phyloP scores from a whole-genome alignment of 345 rosid species.

The Mercurialis annua region DNA sequence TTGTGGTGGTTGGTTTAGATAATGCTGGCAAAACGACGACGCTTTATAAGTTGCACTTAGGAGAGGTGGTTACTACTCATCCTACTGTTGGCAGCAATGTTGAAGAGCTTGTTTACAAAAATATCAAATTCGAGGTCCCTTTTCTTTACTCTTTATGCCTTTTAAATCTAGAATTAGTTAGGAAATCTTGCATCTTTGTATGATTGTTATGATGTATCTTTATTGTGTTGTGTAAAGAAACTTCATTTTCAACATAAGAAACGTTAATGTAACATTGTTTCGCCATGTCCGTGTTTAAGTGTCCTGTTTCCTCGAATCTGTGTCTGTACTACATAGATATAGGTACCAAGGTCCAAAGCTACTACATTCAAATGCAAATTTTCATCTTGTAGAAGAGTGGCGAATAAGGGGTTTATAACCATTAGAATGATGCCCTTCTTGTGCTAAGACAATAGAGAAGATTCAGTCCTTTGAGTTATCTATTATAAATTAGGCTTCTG shows the following conservation, averaged over 20 bases:
- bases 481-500: neutral
- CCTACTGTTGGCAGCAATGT: constrained; percentile 96
- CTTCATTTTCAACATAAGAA: too few relatives aligned
- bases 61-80: constrained; percentile 96
- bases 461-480: neutral
- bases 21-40: constrained; percentile 98
- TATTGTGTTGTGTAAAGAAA: neutral
- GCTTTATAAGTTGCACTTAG: constrained; percentile 87
- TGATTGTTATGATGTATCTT: neutral
- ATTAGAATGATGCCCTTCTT: neutral
- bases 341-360: neutral
- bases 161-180: neutral
- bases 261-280: too few relatives aligned
- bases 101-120: constrained; percentile 94
- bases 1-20: constrained; percentile 93
- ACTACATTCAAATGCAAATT: neutral
- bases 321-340: neutral
- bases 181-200: neutral
- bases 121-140: constrained; percentile 83
- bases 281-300: too few relatives aligned
- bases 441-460: neutral
- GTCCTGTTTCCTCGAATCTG: neutral
- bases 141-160: constrained; percentile 2
- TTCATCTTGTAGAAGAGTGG: neutral
- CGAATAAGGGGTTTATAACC: constrained; percentile 1